phyloP scores from a whole-genome alignment of 805 yeast genomes.

The Lipomyces mesembrius region DNA sequence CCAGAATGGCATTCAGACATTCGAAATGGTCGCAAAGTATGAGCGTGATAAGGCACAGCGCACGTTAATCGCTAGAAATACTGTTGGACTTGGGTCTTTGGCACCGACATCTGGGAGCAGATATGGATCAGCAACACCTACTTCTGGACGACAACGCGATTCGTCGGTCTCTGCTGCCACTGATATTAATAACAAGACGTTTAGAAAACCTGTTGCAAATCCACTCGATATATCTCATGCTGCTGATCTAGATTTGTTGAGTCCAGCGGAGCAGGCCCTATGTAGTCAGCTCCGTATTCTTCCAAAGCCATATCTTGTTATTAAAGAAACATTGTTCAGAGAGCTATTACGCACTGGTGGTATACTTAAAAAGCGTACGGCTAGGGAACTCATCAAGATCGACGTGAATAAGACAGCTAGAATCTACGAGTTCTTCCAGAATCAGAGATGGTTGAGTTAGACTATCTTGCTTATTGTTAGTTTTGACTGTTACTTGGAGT shows the following conservation, averaged over 20 bases:
- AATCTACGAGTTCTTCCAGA: conserved; percentile 89
- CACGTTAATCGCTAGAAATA: conserved; percentile 28
- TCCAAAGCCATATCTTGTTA: conserved; percentile 93
- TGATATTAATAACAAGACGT: conserved; percentile 32
- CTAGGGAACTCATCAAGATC: conserved; percentile 80
- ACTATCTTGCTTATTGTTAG: not conserved
- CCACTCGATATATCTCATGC: conserved; percentile 58
- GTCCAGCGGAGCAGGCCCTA: conserved; percentile 84
- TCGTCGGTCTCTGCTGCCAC: conserved; percentile 25
- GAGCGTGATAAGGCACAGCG: conserved; percentile 79
- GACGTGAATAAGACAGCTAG: conserved; percentile 85
- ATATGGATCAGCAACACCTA: conserved; percentile 31
- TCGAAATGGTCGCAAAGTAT: conserved; percentile 81
- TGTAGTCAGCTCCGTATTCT: conserved; percentile 82
- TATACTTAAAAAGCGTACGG: conserved; percentile 74
- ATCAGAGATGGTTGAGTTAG: conserved; percentile 78
- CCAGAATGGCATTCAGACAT: conserved; percentile 79
- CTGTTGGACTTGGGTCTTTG: conserved; percentile 28
- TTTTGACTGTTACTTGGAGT: not conserved
- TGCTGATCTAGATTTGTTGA: conserved; percentile 78
- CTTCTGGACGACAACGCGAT: conserved; percentile 28
- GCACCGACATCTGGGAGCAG: conserved; percentile 24
- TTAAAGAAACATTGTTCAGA: conserved; percentile 85
- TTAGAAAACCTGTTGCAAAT: conserved; percentile 44
- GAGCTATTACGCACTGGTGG: conserved; percentile 89